Percentiles rank a stretch among this genome's conserved stretches.
phyloP scores from a whole-genome alignment of 257 asterid genomes.

The Echium plantagineum region DNA sequence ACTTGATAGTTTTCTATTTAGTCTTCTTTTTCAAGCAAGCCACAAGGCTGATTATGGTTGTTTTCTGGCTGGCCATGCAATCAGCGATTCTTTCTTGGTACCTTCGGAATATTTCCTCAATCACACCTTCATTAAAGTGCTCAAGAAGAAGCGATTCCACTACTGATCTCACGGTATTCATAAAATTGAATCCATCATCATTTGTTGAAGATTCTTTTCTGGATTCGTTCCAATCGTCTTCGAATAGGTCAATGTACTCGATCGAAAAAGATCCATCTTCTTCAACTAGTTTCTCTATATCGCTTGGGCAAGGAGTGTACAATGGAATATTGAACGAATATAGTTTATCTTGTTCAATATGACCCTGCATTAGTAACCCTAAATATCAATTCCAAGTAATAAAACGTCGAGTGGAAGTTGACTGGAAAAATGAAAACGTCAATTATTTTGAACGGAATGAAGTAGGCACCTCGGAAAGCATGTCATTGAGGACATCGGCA shows the following conservation, averaged over 20 bases:
- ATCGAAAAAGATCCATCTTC: conserved; percentile 7
- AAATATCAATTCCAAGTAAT: too few species aligned
- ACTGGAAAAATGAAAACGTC: too few species aligned
- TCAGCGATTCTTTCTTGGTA: conserved; percentile 7
- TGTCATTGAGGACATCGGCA: conserved; percentile 6
- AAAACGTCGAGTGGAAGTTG: background rate
- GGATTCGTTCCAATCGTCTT: conserved; percentile 7
- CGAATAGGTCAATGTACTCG: background rate
- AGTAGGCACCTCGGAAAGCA: conserved; percentile 5
- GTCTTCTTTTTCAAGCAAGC: conserved; percentile 17
- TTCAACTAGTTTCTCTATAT: conserved; percentile 3
- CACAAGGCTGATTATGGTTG: conserved; percentile 27
- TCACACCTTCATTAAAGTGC: background rate
- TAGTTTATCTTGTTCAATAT: conserved; percentile 9
- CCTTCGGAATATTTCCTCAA: background rate
- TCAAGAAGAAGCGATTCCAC: background rate
- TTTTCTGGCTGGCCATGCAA: conserved; percentile 28
- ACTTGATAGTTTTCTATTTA: too few species aligned
- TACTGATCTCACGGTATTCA: conserved; percentile 3
- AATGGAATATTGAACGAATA: conserved; percentile 10
- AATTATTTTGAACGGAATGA: too few species aligned
- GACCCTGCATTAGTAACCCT: conserved; percentile 8
- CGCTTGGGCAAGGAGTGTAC: conserved; percentile 14
- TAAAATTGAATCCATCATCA: conserved; percentile 1
- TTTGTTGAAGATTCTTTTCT: background rate